A percentile compares a stretch with the other conserved stretches of the same genome.
These are phyloP conservation scores for Scheffersomyces insectosa DNA, from an alignment of 1,139 yeast genomes.

Conservation along the genomic window DNA sequence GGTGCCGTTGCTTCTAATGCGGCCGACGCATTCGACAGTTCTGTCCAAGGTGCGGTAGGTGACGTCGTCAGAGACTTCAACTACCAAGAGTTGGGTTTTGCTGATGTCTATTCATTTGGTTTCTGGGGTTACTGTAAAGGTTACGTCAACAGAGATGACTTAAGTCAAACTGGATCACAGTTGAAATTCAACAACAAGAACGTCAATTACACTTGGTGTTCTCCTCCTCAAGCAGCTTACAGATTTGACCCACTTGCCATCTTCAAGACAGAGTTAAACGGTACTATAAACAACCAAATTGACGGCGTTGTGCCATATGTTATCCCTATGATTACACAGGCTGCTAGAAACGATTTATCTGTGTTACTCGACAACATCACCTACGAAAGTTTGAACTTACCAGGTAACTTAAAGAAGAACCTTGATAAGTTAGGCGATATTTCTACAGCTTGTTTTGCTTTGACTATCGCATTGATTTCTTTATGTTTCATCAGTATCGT, in stretches of 20 bases:
- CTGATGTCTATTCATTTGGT: constrained; percentile 64
- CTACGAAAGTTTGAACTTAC: constrained; percentile 34
- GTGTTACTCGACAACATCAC: constrained; percentile 31
- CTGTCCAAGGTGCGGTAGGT: constrained; percentile 38
- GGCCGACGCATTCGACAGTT: not conserved
- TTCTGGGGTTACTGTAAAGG: constrained; percentile 80
- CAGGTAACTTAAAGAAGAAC: constrained; percentile 36
- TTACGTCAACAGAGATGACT: constrained; percentile 13
- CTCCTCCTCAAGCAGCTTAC: constrained; percentile 48
- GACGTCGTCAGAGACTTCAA: constrained; percentile 13
- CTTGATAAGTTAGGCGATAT: constrained; percentile 26
- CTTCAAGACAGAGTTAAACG: constrained; percentile 41
- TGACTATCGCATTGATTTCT: constrained; percentile 37
- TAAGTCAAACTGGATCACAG: constrained; percentile 8
- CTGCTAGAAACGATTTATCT: constrained; percentile 25
- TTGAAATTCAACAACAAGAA: constrained; percentile 33
- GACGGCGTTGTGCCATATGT: constrained; percentile 21
- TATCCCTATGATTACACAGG: constrained; percentile 15
- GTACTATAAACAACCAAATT: constrained; percentile 26
- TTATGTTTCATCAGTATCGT: constrained; percentile 41
- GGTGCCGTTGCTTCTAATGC: constrained; percentile 1
- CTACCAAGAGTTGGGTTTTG: constrained; percentile 45
- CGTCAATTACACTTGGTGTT: constrained; percentile 56
- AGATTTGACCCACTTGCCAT: constrained; percentile 54
- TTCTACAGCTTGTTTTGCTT: constrained; percentile 25